Conservation (phyloP, 169 alveolate species). For the Fabrea salina region DNA sequence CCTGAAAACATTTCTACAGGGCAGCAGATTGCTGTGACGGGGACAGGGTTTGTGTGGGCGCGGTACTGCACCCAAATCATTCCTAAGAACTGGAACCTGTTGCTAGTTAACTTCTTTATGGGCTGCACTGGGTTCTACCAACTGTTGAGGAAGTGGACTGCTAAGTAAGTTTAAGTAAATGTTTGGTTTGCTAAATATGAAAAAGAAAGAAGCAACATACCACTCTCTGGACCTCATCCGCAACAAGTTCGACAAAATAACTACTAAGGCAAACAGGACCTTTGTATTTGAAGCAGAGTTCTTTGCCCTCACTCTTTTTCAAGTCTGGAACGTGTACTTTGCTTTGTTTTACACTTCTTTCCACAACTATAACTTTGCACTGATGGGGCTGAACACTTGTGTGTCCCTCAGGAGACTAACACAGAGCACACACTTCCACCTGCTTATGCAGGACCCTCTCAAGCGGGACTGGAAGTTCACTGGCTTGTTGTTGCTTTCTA, state of each 20-base stretch:
- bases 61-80: slow-evolving; percentile 71
- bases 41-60: slow-evolving; percentile 79
- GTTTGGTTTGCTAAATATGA: too few relatives aligned
- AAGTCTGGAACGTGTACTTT: neutral
- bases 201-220: too few relatives aligned
- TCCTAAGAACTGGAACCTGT: slow-evolving; percentile 71
- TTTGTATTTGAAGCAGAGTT: neutral
- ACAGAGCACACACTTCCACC: neutral
- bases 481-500: neutral
- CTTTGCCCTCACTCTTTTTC: neutral
- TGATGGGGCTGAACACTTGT: neutral
- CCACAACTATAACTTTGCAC: neutral
- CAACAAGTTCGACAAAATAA: too few relatives aligned
- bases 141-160: neutral
- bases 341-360: slow-evolving; percentile 4
- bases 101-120: slow-evolving; percentile 44
- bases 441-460: neutral
- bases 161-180: too few relatives aligned
- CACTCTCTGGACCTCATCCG: too few relatives aligned
- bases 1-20: slow-evolving; percentile 84
- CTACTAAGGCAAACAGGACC: too few relatives aligned
- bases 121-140: neutral
- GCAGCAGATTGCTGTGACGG: slow-evolving; percentile 83
- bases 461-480: neutral
- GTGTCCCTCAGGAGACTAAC: neutral